A percentile compares a stretch with the other conserved stretches of the same genome.
These are phyloP conservation scores for Kwoniella shandongensis DNA, from an alignment of 768 basidiomycete species.

Conservation along the genomic window DNA sequence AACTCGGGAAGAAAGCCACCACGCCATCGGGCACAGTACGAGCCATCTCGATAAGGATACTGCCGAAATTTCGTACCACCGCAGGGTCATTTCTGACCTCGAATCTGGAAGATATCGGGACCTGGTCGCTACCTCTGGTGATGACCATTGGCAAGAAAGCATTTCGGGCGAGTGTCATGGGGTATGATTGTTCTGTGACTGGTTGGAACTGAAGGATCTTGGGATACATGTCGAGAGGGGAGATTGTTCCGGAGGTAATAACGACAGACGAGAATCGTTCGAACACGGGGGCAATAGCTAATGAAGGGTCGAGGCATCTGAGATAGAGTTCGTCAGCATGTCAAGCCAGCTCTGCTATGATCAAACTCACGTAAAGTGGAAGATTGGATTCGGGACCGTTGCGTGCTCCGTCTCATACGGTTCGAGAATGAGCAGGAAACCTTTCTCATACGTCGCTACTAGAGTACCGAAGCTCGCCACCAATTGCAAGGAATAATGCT, in stretches of 20 bases:
- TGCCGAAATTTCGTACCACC: conserved; percentile 97
- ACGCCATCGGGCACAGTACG: conserved; percentile 98
- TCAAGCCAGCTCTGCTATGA: not conserved
- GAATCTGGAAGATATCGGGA: conserved; percentile 95
- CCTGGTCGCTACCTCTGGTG: conserved; percentile 96
- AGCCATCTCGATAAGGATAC: conserved; percentile 95
- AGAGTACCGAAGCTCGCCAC: conserved; percentile 94
- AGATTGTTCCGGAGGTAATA: conserved; percentile 97
- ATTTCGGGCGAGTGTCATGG: conserved; percentile 95
- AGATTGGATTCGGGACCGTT: conserved; percentile 96
- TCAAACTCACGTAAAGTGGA: conserved; percentile 81
- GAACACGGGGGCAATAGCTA: conserved; percentile 96
- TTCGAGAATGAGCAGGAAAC: conserved; percentile 93
- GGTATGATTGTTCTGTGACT: conserved; percentile 92
- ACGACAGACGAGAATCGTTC: conserved; percentile 97
- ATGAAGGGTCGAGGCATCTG: conserved; percentile 94
- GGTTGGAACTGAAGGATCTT: conserved; percentile 99
- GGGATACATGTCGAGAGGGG: conserved; percentile 98
- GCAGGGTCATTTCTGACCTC: conserved; percentile 99
- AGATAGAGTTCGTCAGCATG: not conserved
- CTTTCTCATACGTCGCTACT: conserved; percentile 97
- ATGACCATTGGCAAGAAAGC: conserved; percentile 96
- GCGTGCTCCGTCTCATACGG: conserved; percentile 98
- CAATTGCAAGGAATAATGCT: conserved; percentile 87
- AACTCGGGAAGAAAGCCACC: conserved; percentile 98